Conservation (phyloP, 768 basidiomycete genomes). For the Hygrophoropsis aurantiaca region DNA sequence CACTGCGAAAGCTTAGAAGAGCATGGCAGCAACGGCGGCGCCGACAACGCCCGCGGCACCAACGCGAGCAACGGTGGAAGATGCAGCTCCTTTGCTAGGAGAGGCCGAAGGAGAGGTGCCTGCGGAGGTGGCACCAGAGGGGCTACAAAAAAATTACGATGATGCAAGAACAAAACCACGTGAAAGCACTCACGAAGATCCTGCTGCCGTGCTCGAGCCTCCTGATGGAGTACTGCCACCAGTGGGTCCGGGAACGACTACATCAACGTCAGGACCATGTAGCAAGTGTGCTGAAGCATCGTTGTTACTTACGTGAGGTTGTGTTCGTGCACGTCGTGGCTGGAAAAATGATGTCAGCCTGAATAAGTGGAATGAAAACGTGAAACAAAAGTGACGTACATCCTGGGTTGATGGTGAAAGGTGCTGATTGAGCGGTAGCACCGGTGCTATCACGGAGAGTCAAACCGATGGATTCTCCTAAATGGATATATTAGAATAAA, state of each 20-base stretch:
- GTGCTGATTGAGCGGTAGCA: conserved; percentile 42
- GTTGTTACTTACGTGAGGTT: conserved; percentile 21
- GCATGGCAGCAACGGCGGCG: conserved; percentile 37
- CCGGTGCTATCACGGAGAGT: conserved; percentile 65
- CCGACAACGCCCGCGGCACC: conserved; percentile 39
- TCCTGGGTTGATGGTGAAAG: conserved; percentile 49
- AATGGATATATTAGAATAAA: background rate
- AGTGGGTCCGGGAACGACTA: conserved; percentile 23
- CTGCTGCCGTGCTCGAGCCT: background rate
- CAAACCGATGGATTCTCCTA: conserved; percentile 57
- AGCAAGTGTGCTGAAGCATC: conserved; percentile 12
- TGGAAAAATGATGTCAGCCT: conserved; percentile 21
- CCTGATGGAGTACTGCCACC: conserved; percentile 6
- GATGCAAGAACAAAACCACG: background rate
- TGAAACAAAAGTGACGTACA: conserved; percentile 45
- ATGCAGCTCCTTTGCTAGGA: conserved; percentile 33
- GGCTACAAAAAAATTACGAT: background rate
- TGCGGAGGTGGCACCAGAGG: conserved; percentile 8
- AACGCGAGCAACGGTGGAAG: conserved; percentile 42
- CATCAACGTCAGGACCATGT: conserved; percentile 13
- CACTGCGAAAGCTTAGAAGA: conserved; percentile 28
- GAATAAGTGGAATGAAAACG: no score
- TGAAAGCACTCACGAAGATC: conserved; percentile 13
- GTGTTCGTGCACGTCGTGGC: conserved; percentile 37
- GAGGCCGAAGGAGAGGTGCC: conserved; percentile 28